Conservation (phyloP, 495 filamentous ascomycete genomes). For the Neurospora sp. region DNA sequence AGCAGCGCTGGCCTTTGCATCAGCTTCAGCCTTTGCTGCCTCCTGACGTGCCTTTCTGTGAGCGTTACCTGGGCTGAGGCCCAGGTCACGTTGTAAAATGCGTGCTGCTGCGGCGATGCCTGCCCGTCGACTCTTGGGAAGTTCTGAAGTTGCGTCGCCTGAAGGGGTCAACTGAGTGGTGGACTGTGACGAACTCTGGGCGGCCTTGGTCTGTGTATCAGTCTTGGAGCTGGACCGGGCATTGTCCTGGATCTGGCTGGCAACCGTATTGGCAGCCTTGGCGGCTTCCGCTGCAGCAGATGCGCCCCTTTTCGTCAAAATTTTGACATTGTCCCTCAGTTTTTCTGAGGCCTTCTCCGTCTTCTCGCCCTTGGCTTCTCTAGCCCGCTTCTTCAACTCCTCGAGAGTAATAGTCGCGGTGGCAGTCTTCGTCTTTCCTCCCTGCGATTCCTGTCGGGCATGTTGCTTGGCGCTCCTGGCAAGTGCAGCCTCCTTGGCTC, state of each 20-base stretch:
- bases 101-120: slow-evolving; percentile 66
- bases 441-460: slow-evolving; percentile 33
- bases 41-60: slow-evolving; percentile 43
- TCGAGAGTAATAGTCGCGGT: slow-evolving; percentile 40
- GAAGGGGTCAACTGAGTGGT: neutral
- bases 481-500: slow-evolving; percentile 56
- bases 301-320: slow-evolving; percentile 60
- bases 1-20: slow-evolving; percentile 29
- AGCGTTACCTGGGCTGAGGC: slow-evolving; percentile 55
- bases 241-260: slow-evolving; percentile 22
- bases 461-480: slow-evolving; percentile 38
- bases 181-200: neutral
- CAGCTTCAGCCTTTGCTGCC: slow-evolving; percentile 39
- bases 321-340: slow-evolving; percentile 66
- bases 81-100: slow-evolving; percentile 84
- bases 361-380: slow-evolving; percentile 40
- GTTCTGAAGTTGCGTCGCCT: slow-evolving; percentile 12
- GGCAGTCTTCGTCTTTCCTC: slow-evolving; percentile 39
- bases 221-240: slow-evolving; percentile 3
- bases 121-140: slow-evolving; percentile 46
- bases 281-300: slow-evolving; percentile 34
- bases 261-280: slow-evolving; percentile 31
- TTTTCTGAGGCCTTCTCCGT: slow-evolving; percentile 52
- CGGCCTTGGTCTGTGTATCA: neutral
- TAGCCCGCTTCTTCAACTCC: slow-evolving; percentile 39